Percentiles rank a stretch among this genome's conserved stretches.
Conservation (phyloP, 768 basidiomycete species). For the Pluteus cervinus region DNA sequence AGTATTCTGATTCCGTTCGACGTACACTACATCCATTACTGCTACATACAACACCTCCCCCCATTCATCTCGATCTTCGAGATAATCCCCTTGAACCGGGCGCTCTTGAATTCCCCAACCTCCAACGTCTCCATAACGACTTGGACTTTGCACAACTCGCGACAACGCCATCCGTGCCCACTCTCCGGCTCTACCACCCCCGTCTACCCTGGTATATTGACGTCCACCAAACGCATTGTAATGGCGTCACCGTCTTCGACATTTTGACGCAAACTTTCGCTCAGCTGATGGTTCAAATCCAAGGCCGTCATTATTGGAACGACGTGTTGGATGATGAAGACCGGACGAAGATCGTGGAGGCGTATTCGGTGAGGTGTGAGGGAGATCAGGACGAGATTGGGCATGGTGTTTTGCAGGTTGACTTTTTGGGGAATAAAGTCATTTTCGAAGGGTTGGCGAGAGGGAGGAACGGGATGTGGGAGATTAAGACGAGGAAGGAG, state of each 20-base stretch:
- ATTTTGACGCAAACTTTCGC: slow-evolving; percentile 41
- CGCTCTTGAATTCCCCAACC: slow-evolving; percentile 36
- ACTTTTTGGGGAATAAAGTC: slow-evolving; percentile 50
- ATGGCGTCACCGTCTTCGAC: slow-evolving; percentile 56
- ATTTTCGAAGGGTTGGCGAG: slow-evolving; percentile 49
- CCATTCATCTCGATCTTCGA: slow-evolving; percentile 48
- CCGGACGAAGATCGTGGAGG: slow-evolving; percentile 33
- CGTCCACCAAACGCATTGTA: slow-evolving; percentile 33
- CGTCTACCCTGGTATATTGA: slow-evolving; percentile 67
- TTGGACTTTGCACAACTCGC: slow-evolving; percentile 52
- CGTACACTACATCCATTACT: slow-evolving; percentile 25
- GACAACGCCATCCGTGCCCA: slow-evolving; percentile 40
- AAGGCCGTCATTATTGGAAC: slow-evolving; percentile 52
- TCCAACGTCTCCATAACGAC: slow-evolving; percentile 34
- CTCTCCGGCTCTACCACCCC: slow-evolving; percentile 52
- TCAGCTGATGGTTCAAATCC: slow-evolving; percentile 39
- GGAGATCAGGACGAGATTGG: slow-evolving; percentile 23
- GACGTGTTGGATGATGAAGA: slow-evolving; percentile 43
- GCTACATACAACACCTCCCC: slow-evolving; percentile 22
- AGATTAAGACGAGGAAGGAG: slow-evolving; percentile 44
- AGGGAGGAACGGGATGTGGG: slow-evolving; percentile 56
- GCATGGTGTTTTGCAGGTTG: slow-evolving; percentile 48
- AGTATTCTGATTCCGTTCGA: slow-evolving; percentile 23
- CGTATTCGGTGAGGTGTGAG: slow-evolving; percentile 41
- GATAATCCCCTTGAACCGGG: slow-evolving; percentile 21